Base-by-base conservation (phyloP, 2,329 filamentous ascomycete species). In the Aspergillus fumigatiaffinis region DNA sequence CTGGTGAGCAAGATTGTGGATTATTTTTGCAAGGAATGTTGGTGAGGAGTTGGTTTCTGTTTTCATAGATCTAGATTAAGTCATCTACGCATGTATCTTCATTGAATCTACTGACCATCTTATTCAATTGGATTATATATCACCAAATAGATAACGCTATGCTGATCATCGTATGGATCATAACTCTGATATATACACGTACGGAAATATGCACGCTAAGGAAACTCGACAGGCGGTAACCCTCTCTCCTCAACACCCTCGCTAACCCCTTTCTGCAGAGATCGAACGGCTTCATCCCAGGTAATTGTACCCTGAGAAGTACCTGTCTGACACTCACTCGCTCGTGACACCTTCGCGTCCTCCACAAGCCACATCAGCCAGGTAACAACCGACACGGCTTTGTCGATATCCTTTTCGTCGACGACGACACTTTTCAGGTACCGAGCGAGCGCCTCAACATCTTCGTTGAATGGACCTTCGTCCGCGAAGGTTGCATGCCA, bases 391-490 rank as follows among this genome's bases (percentile, higher is more conserved):
- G 83, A 83, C 1, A 85, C 81, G 1, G 84, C 90, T 73, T 96
- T 96, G 4, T 82, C 82, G 75, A 94, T 80, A 70, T 97, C 87
- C 57, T 82, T 80, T 73, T 97, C 94, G 56, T 93, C 87, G 1
- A 76, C 59, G 0, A 96, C 82, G 0, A 97, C 90, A 26, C 82
- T 82, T 4, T 71, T 78, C 29, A 97, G 73, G 72, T 96, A 97
- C 68, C 79, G 83, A 54, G 82, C 84, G 59, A 97, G 79, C 41
- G 92, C 86, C 44, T 81, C 82, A 0, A 93, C 87, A 73, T 99
- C 94, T 56, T 89, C 86, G 0, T 76, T 75, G 72, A 94, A 92
- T 1, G 94, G 94, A 0, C 90, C 91, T 3, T 92, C 88, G 4
- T 80, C 79, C 38, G 73, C 77, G 59, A 93, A 96, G 59, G 88